Evolutionary conservation across 306 rosid genomes (phyloP).

Genomic region (Trifolium pratense): DNA sequence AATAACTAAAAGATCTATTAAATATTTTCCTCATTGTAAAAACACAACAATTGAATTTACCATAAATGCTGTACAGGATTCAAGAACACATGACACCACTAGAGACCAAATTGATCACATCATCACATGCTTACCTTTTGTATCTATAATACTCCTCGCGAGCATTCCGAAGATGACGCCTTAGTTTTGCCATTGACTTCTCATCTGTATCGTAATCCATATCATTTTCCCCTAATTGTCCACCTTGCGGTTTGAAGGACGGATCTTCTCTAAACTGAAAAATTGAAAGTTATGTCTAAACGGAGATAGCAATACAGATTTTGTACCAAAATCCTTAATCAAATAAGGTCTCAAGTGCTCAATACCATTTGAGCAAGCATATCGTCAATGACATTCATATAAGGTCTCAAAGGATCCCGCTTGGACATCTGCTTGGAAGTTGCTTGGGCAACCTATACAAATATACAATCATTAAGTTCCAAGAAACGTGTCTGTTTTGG

Average conservation of each 20-base stretch:
- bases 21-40: constrained; percentile 7
- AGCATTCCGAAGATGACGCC: constrained; percentile 90
- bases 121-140: constrained; percentile 65
- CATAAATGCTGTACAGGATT: constrained; percentile 20
- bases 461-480: constrained; percentile 39
- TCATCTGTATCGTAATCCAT: constrained; percentile 98
- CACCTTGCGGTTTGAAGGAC: constrained; percentile 95
- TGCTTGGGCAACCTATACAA: constrained; percentile 89
- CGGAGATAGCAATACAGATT: constrained; percentile 31
- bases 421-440: constrained; percentile 91
- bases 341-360: constrained; percentile 24
- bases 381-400: constrained; percentile 84
- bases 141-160: constrained; percentile 87
- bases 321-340: constrained; percentile 10
- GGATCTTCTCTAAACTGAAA: constrained; percentile 86
- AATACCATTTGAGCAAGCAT: constrained; percentile 84
- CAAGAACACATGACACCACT: constrained; percentile 26
- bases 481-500: background rate
- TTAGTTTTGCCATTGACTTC: constrained; percentile 93
- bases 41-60: constrained; percentile 30
- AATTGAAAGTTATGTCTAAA: constrained; percentile 34
- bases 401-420: constrained; percentile 92
- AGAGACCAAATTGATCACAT: constrained; percentile 23
- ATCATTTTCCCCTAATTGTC: constrained; percentile 86
- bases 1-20: constrained; percentile 7